Evolutionary conservation across 2,329 filamentous ascomycete species (phyloP).

Genomic region (Ambrosiella cleistominuta): DNA sequence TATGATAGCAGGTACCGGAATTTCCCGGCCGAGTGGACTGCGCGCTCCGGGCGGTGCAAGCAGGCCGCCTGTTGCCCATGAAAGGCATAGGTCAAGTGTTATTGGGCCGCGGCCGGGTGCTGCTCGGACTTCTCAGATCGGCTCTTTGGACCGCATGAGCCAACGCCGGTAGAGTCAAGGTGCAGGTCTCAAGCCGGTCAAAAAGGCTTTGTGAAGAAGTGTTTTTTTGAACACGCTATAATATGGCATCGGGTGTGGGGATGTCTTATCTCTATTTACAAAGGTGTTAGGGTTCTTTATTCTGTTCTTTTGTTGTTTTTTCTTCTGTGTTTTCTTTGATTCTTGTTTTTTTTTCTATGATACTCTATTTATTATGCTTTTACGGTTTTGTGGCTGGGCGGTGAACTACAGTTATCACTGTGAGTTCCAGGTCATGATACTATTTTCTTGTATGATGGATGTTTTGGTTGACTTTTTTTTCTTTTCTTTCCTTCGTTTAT

Average conservation of each 20-base stretch:
- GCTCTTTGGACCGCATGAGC: slow-evolving; percentile 47
- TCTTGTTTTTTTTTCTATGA: not conserved
- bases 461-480: too few species aligned
- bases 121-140: slow-evolving; percentile 56
- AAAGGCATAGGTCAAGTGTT: slow-evolving; percentile 27
- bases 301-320: not conserved
- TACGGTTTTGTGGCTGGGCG: too few species aligned
- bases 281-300: not conserved
- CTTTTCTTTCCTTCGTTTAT: too few species aligned
- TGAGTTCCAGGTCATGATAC: too few species aligned
- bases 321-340: slow-evolving; percentile 1
- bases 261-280: not conserved
- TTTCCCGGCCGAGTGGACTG: slow-evolving; percentile 38
- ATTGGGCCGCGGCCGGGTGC: slow-evolving; percentile 31
- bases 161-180: slow-evolving; percentile 48
- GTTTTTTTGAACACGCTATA: not conserved
- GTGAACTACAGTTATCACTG: not conserved
- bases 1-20: slow-evolving; percentile 36
- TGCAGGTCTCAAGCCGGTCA: slow-evolving; percentile 15
- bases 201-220: not conserved
- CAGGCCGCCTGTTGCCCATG: slow-evolving; percentile 20
- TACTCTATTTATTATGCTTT: not conserved
- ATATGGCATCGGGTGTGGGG: not conserved
- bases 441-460: too few species aligned
- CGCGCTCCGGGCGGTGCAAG: slow-evolving; percentile 38